Conservation (phyloP, 805 yeast genomes). For the Saccharomyces jurei region DNA sequence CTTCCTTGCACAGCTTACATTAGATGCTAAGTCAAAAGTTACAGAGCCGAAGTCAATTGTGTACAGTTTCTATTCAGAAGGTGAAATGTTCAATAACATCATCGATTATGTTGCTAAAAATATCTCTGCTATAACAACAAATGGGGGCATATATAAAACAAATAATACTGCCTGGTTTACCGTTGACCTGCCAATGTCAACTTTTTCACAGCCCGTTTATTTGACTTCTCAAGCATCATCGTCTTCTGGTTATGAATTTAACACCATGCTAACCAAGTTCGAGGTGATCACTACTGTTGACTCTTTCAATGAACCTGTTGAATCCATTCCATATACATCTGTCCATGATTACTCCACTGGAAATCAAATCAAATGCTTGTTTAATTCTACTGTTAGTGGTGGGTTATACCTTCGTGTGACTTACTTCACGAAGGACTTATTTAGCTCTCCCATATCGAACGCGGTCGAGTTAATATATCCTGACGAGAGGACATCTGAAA, state of each 20-base stretch:
- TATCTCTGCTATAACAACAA: slow-evolving; percentile 13
- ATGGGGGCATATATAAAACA: slow-evolving; percentile 19
- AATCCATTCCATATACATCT: slow-evolving; percentile 19
- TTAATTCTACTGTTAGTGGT: slow-evolving; percentile 22
- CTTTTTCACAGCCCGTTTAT: slow-evolving; percentile 11
- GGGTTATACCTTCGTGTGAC: slow-evolving; percentile 23
- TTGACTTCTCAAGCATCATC: slow-evolving; percentile 16
- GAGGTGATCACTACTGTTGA: slow-evolving; percentile 21
- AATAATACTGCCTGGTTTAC: slow-evolving; percentile 25
- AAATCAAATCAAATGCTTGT: slow-evolving; percentile 11
- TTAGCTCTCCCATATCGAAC: slow-evolving; percentile 10
- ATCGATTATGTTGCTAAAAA: slow-evolving; percentile 18
- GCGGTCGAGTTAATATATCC: slow-evolving; percentile 10
- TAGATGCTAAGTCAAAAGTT: slow-evolving; percentile 10
- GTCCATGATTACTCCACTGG: slow-evolving; percentile 19
- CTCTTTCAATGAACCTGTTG: slow-evolving; percentile 20
- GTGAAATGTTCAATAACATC: slow-evolving; percentile 11
- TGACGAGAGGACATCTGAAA: neutral
- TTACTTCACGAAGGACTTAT: slow-evolving; percentile 15
- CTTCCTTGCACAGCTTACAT: slow-evolving; percentile 19
- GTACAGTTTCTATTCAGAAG: slow-evolving; percentile 17
- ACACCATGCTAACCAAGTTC: slow-evolving; percentile 12
- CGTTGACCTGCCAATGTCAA: slow-evolving; percentile 21
- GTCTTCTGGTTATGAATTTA: slow-evolving; percentile 12
- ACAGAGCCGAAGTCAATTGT: slow-evolving; percentile 11